Conservation (phyloP, 2,329 filamentous ascomycete species). For the Trichoderma sp. region DNA sequence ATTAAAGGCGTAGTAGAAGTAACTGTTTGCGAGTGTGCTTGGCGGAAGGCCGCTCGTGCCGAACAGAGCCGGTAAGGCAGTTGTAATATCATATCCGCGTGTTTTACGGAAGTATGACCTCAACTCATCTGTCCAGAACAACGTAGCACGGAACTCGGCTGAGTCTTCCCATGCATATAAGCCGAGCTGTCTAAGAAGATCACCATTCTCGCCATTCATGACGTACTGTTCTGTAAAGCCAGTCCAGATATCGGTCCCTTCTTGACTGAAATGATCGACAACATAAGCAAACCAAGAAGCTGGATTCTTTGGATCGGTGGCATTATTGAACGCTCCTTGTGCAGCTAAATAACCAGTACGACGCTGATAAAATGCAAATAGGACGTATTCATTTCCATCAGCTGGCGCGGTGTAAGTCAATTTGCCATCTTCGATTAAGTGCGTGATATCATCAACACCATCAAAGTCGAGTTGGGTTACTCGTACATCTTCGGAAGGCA, state of each 20-base stretch:
- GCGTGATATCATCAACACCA: background rate
- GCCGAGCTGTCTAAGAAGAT: background rate
- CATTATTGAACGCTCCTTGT: constrained; percentile 3
- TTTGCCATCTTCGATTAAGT: background rate
- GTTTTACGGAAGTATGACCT: background rate
- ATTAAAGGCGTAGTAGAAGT: constrained; percentile 8
- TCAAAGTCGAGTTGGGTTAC: constrained; percentile 2
- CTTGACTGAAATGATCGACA: background rate
- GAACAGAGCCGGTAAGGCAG: background rate
- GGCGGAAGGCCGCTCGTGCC: background rate
- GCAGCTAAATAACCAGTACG: constrained; percentile 2
- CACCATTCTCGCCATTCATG: background rate
- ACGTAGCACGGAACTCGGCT: background rate
- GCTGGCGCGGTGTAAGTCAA: background rate
- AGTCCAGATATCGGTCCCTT: constrained; percentile 3
- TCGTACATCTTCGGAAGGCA: background rate
- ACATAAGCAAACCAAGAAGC: constrained; percentile 14
- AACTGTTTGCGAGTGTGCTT: constrained; percentile 2
- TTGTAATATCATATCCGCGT: constrained; percentile 5
- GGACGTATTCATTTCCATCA: background rate
- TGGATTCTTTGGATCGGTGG: background rate
- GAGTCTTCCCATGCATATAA: constrained; percentile 9
- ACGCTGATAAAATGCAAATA: constrained; percentile 6
- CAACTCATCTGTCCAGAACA: constrained; percentile 1
- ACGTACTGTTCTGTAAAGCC: background rate